A percentile compares a stretch with the other conserved stretches of the same genome.
Evolutionary conservation across 164 flowering plant genomes (phyloP).

Genomic region (Cinnamomum micranthum): DNA sequence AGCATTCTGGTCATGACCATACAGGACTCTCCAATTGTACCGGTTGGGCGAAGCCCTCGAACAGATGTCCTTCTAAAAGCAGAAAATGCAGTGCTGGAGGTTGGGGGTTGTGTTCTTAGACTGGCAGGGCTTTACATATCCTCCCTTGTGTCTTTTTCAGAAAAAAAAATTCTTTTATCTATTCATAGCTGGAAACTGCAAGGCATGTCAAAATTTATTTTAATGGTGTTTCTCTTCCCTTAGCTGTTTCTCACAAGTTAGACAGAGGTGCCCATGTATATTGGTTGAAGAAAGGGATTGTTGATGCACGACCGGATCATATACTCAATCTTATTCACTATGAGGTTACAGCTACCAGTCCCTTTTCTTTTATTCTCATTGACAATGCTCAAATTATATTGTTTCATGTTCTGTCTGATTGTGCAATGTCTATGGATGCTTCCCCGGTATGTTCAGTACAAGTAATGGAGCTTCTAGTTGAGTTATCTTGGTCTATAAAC

Average conservation of each 20-base stretch:
- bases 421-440: no score
- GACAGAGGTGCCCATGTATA: constrained; percentile 79
- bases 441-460: no score
- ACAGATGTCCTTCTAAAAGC: constrained; percentile 81
- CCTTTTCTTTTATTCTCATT: not conserved
- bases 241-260: constrained; percentile 51
- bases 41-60: constrained; percentile 84
- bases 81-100: constrained; percentile 69
- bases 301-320: constrained; percentile 83
- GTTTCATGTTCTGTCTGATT: no score
- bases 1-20: not conserved
- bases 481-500: no score
- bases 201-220: not conserved
- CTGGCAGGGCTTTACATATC: constrained; percentile 97
- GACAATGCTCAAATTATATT: not conserved
- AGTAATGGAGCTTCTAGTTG: no score
- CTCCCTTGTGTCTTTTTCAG: constrained; percentile 26
- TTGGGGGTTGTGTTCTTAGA: constrained; percentile 83
- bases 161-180: no score
- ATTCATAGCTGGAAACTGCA: not conserved
- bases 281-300: constrained; percentile 77
- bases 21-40: constrained; percentile 80
- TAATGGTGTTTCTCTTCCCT: constrained; percentile 16
- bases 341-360: constrained; percentile 47
- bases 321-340: constrained; percentile 90